A percentile compares a stretch with the other conserved stretches of the same genome.
These are phyloP conservation scores for Paecilomyces fulvus DNA, from an alignment of 2,329 filamentous ascomycete genomes.

Conservation along the genomic window DNA sequence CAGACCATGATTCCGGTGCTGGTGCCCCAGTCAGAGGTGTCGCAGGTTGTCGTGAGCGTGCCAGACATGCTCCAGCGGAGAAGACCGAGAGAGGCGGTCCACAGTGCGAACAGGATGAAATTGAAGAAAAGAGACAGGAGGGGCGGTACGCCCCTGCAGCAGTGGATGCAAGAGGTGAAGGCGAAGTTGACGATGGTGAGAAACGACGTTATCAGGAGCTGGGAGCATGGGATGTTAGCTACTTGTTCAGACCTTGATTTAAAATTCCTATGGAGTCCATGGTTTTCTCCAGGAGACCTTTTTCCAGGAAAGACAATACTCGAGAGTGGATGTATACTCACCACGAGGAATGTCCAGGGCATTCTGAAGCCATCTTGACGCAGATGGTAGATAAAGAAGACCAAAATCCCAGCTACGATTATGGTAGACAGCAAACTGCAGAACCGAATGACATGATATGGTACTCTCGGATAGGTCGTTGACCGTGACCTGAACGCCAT, in stretches of 20 bases:
- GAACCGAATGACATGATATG: constrained; percentile 33
- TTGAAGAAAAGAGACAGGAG: constrained; percentile 45
- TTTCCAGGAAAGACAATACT: background rate
- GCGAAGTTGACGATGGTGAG: constrained; percentile 43
- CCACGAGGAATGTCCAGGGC: constrained; percentile 53
- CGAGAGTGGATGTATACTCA: constrained; percentile 23
- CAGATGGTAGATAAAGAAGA: constrained; percentile 49
- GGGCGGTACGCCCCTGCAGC: constrained; percentile 44
- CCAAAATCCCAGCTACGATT: constrained; percentile 47
- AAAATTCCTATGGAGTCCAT: background rate
- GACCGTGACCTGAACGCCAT: constrained; percentile 27
- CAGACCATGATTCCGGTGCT: constrained; percentile 49
- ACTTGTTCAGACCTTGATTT: background rate
- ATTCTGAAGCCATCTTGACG: constrained; percentile 43
- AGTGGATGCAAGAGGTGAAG: constrained; percentile 44
- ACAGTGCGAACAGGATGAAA: constrained; percentile 40
- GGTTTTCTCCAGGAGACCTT: background rate
- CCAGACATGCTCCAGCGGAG: constrained; percentile 46
- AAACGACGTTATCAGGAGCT: constrained; percentile 46
- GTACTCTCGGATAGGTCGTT: constrained; percentile 27
- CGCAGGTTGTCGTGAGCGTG: constrained; percentile 46
- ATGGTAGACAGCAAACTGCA: constrained; percentile 43
- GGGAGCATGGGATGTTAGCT: background rate
- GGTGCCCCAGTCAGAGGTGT: constrained; percentile 43
- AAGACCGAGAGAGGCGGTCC: constrained; percentile 44